Percentiles rank a stretch among this genome's conserved stretches.
Evolutionary conservation across 2,329 filamentous ascomycete species (phyloP).

Genomic region (Neofusicoccum sp.): DNA sequence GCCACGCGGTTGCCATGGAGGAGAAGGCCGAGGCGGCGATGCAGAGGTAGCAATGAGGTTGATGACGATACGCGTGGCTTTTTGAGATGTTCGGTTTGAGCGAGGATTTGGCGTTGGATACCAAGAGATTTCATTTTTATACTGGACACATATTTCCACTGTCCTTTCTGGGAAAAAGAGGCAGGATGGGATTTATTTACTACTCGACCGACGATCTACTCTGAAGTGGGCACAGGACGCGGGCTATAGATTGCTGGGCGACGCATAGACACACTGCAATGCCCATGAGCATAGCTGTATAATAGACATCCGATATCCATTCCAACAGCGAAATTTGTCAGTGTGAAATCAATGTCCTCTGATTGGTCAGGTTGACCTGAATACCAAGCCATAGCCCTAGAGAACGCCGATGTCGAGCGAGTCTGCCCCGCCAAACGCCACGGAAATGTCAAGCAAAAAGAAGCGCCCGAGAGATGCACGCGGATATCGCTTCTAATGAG

Average conservation of each 20-base stretch:
- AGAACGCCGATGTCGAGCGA: background rate
- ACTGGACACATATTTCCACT: background rate
- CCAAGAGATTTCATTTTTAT: constrained; percentile 25
- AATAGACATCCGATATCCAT: no score
- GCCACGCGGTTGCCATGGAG: constrained; percentile 55
- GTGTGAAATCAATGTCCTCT: no score
- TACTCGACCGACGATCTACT: background rate
- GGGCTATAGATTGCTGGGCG: no score
- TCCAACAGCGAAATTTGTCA: no score
- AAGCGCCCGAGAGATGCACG: no score
- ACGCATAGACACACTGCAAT: no score
- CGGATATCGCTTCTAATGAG: no score
- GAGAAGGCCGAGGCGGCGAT: constrained; percentile 31
- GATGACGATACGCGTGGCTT: background rate
- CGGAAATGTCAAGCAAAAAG: no score
- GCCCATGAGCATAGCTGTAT: no score
- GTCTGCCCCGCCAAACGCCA: no score
- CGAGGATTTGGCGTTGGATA: constrained; percentile 37
- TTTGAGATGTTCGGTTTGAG: constrained; percentile 22
- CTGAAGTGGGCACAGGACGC: no score
- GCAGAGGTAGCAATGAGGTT: background rate
- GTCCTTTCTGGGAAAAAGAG: background rate
- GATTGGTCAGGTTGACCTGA: no score
- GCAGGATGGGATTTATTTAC: background rate
- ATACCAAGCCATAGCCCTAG: background rate